Percentiles rank a stretch among this genome's conserved stretches.
Conservation (phyloP, 352 stramenopile genomes). For the Globisporangium middletonii region DNA sequence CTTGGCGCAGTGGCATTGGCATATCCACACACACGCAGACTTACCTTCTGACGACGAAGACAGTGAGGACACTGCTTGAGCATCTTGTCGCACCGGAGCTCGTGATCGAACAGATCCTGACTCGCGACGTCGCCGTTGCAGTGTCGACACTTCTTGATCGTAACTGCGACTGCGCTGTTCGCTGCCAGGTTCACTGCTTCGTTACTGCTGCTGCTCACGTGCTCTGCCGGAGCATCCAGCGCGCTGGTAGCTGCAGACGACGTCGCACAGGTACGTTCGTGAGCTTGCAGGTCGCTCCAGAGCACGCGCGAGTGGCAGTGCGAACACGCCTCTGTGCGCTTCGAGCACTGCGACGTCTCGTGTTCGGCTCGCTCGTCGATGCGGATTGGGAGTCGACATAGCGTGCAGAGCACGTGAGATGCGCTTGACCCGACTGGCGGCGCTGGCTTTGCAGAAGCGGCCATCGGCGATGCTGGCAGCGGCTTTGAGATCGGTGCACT, state of each 20-base stretch:
- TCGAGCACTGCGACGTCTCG: constrained; percentile 48
- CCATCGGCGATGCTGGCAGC: neutral
- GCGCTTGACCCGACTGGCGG: constrained; percentile 1
- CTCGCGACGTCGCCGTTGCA: constrained; percentile 38
- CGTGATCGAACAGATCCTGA: constrained; percentile 57
- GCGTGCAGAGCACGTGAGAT: constrained; percentile 31
- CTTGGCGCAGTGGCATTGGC: neutral
- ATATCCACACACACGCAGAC: neutral
- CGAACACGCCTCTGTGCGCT: constrained; percentile 34
- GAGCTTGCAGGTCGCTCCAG: constrained; percentile 37
- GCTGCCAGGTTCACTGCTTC: neutral
- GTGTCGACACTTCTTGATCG: constrained; percentile 62
- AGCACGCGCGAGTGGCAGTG: constrained; percentile 34
- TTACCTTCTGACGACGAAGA: constrained; percentile 67
- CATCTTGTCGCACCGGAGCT: constrained; percentile 71
- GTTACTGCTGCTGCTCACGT: neutral
- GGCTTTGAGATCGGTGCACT: neutral
- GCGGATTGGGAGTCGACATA: constrained; percentile 47
- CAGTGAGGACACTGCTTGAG: constrained; percentile 83
- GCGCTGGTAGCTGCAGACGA: neutral
- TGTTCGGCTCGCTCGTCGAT: constrained; percentile 44
- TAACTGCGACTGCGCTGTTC: neutral
- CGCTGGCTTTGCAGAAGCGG: constrained; percentile 4
- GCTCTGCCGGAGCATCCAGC: neutral
- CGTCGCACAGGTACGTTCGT: constrained; percentile 22